phyloP scores from a whole-genome alignment of 2,329 filamentous ascomycete genomes.

The Penicillium brevicompactum region DNA sequence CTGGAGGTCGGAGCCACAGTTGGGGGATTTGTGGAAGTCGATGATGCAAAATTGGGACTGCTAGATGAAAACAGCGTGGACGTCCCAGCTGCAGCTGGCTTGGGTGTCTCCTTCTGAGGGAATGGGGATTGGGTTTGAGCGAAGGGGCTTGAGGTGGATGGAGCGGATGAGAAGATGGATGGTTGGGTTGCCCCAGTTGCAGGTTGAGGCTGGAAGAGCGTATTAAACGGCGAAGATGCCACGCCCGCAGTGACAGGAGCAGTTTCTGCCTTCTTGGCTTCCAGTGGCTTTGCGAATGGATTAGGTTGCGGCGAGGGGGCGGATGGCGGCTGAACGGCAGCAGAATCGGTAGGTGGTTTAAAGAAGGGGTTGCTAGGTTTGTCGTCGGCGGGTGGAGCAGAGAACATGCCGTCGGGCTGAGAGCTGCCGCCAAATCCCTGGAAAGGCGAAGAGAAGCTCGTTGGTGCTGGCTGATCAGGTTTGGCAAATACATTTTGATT shows the following conservation, averaged over 20 bases:
- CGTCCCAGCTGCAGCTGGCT: neutral
- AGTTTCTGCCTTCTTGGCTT: neutral
- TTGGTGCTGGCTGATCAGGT: neutral
- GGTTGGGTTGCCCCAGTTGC: neutral
- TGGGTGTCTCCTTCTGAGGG: neutral
- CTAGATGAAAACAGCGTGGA: neutral
- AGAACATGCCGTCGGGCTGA: slow-evolving; percentile 5
- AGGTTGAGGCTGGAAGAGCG: neutral
- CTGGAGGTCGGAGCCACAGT: neutral
- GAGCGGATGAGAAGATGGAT: neutral
- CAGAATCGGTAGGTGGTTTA: neutral
- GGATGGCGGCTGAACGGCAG: neutral
- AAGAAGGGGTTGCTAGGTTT: neutral
- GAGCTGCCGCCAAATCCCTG: neutral
- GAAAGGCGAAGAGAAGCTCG: neutral
- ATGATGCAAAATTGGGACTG: neutral
- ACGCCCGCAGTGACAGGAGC: neutral
- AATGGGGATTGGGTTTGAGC: neutral
- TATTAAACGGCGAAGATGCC: neutral
- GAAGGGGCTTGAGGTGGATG: neutral
- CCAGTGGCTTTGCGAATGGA: slow-evolving; percentile 6
- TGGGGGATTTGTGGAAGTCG: neutral
- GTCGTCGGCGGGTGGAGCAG: neutral
- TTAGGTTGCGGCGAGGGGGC: neutral
- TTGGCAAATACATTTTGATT: slow-evolving; percentile 21